Evolutionary conservation across 2,329 filamentous ascomycete species (phyloP), one percentile per base, ranked within the genome.

Genomic region (Botryotinia globosa): DNA sequence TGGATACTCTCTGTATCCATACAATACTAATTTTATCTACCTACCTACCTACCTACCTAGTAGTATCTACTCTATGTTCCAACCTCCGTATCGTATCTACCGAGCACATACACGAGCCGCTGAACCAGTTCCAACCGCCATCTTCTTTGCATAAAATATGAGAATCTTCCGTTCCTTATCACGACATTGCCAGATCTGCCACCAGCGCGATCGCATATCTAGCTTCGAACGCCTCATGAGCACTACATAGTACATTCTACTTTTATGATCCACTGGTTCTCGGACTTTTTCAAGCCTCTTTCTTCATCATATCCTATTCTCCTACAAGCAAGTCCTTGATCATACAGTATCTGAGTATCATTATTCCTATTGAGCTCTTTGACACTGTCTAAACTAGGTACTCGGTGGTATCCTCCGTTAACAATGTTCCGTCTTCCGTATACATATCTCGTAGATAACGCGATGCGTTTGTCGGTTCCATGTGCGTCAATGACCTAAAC

Each of bases 171-270:
- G 56, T 71, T 63, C 68, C 44, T 71, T 34, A 16, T 37, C 69
- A 71, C 69, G 29, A 71, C 69, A 71, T 64, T 18, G 45, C 32
- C 64, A 56, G 59, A 71, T 71, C 69, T 64, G 59, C 69, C 59
- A 71, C 58, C 69, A 71, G 58, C 59, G 10, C 61, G 44, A 71
- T 64, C 69, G 44, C 34, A 64, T 71, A 6, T 39, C 59, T 71
- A 71, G 59, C 59, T 63, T 71, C 32, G 44, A 51, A 37, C 58
- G 68, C 69, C 59, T 61, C 58, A 10, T 34, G 69, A 54, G 39
- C 59, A 71, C 58, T 63, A 34, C 51, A 20, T 71, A 71, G 44
- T 63, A 34, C 51, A 20, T 71, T 71, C 22, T 9, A 29, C 61
- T 14, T 20, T 20, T 3, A 6, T 63, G 37, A 10, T 9, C 7